These are phyloP conservation scores for Penicillium canescens DNA, from an alignment of 495 filamentous ascomycete species.

Conservation along the genomic window DNA sequence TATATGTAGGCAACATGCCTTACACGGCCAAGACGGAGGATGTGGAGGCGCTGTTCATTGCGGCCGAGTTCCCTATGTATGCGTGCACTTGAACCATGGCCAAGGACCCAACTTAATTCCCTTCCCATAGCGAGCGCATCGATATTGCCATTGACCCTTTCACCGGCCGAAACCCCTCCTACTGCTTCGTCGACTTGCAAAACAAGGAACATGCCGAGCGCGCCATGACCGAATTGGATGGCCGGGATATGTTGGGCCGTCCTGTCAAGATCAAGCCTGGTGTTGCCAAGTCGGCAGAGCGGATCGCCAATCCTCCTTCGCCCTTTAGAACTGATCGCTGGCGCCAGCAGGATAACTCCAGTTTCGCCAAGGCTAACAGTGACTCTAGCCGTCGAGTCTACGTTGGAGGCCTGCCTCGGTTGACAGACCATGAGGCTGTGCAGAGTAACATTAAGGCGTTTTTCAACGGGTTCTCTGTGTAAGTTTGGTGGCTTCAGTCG, in stretches of 20 bases:
- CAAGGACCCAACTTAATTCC: constrained; percentile 25
- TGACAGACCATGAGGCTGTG: constrained; percentile 55
- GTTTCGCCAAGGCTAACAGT: constrained; percentile 21
- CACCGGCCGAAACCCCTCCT: constrained; percentile 67
- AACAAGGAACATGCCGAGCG: constrained; percentile 55
- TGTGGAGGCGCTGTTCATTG: constrained; percentile 56
- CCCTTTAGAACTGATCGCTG: constrained; percentile 37
- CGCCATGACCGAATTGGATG: constrained; percentile 57
- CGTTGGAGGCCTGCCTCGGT: constrained; percentile 61
- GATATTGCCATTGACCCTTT: constrained; percentile 69
- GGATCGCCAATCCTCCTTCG: constrained; percentile 16
- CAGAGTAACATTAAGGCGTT: constrained; percentile 54
- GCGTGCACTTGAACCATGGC: constrained; percentile 7
- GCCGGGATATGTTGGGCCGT: constrained; percentile 51
- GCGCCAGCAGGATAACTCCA: constrained; percentile 30
- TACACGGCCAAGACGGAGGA: constrained; percentile 64
- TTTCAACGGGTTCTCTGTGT: constrained; percentile 60
- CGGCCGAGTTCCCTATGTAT: constrained; percentile 47
- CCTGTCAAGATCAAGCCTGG: constrained; percentile 63
- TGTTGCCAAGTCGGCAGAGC: constrained; percentile 41
- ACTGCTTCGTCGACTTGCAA: constrained; percentile 68
- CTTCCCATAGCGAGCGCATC: constrained; percentile 52
- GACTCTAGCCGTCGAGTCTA: constrained; percentile 58
- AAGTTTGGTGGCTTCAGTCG: constrained; percentile 13
- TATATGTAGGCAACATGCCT: constrained; percentile 70